Evolutionary conservation across 345 rosid genomes (phyloP).

Genomic region (Salix caprea): DNA sequence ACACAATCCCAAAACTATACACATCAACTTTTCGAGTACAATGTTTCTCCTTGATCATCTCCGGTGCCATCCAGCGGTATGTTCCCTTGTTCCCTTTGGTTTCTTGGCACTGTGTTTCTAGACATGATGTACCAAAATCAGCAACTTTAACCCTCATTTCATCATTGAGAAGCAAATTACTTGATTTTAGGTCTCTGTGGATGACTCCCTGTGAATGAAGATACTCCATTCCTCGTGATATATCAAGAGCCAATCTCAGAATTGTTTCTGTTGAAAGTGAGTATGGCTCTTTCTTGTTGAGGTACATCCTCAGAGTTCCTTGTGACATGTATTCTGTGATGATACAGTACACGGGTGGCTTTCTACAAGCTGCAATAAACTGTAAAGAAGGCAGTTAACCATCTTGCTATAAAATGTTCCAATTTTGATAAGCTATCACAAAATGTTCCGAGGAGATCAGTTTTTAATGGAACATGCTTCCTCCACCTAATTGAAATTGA

Average conservation of each 20-base stretch:
- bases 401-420: slow-evolving; percentile 7
- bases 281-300: slow-evolving; percentile 94
- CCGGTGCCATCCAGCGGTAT: slow-evolving; percentile 99
- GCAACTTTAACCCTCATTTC: slow-evolving; percentile 98
- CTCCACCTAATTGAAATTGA: not conserved
- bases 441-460: not conserved
- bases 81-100: slow-evolving; percentile 95
- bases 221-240: slow-evolving; percentile 99
- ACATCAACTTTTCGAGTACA: slow-evolving; percentile 94
- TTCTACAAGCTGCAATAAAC: slow-evolving; percentile 98
- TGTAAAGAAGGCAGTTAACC: slow-evolving; percentile 30
- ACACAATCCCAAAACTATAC: slow-evolving; percentile 90
- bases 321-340: slow-evolving; percentile 99
- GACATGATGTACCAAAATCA: slow-evolving; percentile 92
- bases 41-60: slow-evolving; percentile 94
- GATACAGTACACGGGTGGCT: slow-evolving; percentile 95
- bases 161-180: slow-evolving; percentile 82
- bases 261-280: slow-evolving; percentile 87
- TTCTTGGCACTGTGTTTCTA: slow-evolving; percentile 86
- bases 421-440: not conserved
- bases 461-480: not conserved
- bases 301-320: slow-evolving; percentile 97
- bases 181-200: slow-evolving; percentile 93
- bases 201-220: slow-evolving; percentile 98
- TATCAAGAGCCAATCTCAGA: slow-evolving; percentile 85